phyloP scores from a whole-genome alignment of 441 rosid genomes.

The Populus trichocarpa region DNA sequence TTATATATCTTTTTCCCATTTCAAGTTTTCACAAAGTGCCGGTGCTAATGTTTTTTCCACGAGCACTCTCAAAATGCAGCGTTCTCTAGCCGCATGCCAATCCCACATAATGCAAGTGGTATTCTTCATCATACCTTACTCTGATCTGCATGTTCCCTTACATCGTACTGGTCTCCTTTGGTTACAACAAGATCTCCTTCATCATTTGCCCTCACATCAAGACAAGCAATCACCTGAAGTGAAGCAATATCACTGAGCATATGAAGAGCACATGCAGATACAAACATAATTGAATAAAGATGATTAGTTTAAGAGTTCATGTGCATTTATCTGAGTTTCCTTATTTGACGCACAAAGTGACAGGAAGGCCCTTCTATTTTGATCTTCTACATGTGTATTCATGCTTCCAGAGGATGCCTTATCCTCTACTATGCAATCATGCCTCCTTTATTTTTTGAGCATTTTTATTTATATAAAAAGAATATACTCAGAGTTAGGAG shows the following conservation, averaged over 20 bases:
- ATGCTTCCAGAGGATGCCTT: background rate
- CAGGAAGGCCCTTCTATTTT: background rate
- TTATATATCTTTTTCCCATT: background rate
- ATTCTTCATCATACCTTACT: conserved; percentile 61
- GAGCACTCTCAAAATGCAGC: background rate
- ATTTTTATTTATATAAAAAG: too few relatives aligned
- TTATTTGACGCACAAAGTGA: background rate
- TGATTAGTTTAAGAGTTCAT: background rate
- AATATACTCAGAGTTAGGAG: background rate
- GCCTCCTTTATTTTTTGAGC: background rate
- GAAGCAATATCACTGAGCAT: conserved; percentile 16
- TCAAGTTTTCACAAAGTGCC: background rate
- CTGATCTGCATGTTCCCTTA: conserved; percentile 75
- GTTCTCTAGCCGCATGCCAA: background rate
- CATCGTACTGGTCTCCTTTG: conserved; percentile 97
- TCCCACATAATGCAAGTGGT: background rate
- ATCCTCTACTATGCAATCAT: background rate
- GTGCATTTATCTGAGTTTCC: background rate
- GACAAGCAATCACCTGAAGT: conserved; percentile 86
- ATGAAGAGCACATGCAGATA: background rate
- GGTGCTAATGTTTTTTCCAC: background rate
- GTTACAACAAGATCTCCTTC: conserved; percentile 96
- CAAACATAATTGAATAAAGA: background rate
- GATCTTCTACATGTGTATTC: background rate
- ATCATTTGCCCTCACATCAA: conserved; percentile 96